Conservation (phyloP, 192 early-diverging fungal species). For the Backusella tarrabulga region DNA sequence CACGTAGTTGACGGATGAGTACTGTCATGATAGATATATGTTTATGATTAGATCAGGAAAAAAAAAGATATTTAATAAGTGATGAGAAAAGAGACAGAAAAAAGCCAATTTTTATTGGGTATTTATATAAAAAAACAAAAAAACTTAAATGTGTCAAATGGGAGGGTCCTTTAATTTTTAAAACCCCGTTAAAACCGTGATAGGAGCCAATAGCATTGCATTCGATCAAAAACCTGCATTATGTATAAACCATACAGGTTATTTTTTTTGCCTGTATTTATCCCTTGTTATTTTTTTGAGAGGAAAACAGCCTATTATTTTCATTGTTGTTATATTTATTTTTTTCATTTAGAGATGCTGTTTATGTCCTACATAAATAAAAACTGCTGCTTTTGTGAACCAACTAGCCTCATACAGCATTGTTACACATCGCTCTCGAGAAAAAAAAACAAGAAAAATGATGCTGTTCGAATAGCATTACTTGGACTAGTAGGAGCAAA, state of each 20-base stretch:
- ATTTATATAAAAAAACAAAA: slow-evolving; percentile 2
- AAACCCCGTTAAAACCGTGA: neutral
- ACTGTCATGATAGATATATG: slow-evolving; percentile 12
- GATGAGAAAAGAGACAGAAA: neutral
- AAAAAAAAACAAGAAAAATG: neutral
- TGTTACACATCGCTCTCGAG: neutral
- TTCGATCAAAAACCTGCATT: slow-evolving; percentile 3
- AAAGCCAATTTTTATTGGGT: neutral
- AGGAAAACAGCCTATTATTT: neutral
- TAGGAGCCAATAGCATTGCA: neutral
- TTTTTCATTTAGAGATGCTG: neutral
- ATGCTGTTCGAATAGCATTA: too few species aligned
- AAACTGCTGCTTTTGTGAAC: neutral
- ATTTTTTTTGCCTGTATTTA: neutral
- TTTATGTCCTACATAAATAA: neutral
- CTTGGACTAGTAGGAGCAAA: neutral
- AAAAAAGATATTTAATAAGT: neutral
- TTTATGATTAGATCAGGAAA: neutral
- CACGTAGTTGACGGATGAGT: slow-evolving; percentile 14
- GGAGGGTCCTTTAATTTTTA: neutral
- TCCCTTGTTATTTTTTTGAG: neutral
- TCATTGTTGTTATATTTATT: neutral
- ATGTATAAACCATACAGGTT: neutral
- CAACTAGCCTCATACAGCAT: neutral
- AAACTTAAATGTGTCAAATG: slow-evolving; percentile 9